phyloP scores from a whole-genome alignment of 2,329 filamentous ascomycete species.

The Thielaviopsis ethacetica region DNA sequence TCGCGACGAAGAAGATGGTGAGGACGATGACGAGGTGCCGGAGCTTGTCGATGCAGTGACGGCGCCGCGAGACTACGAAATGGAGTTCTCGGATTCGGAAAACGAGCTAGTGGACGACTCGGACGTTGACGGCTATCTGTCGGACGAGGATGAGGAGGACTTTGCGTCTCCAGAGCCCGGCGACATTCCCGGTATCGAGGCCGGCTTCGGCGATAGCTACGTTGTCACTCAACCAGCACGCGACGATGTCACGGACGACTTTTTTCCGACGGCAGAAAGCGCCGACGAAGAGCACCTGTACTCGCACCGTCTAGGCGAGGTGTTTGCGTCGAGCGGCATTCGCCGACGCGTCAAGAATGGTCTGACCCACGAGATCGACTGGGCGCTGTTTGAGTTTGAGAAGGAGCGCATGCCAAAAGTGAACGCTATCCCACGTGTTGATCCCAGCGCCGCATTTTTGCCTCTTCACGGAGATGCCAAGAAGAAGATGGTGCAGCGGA shows the following conservation, averaged over 20 bases:
- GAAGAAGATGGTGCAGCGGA: slow-evolving; percentile 10
- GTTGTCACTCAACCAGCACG: slow-evolving; percentile 82
- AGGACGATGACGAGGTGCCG: slow-evolving; percentile 22
- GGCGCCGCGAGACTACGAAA: slow-evolving; percentile 33
- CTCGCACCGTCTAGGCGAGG: slow-evolving; percentile 62
- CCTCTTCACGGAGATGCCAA: not conserved
- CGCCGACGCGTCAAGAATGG: slow-evolving; percentile 56
- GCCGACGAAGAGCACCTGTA: slow-evolving; percentile 71
- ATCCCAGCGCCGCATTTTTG: slow-evolving; percentile 6
- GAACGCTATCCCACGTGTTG: slow-evolving; percentile 45
- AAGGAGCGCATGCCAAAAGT: slow-evolving; percentile 51
- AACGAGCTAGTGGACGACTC: slow-evolving; percentile 39
- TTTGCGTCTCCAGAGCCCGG: slow-evolving; percentile 42
- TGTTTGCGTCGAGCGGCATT: slow-evolving; percentile 83
- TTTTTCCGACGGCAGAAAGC: slow-evolving; percentile 50
- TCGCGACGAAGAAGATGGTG: slow-evolving; percentile 17
- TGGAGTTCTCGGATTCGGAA: slow-evolving; percentile 46
- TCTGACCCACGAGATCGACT: slow-evolving; percentile 82
- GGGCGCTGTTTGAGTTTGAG: slow-evolving; percentile 75
- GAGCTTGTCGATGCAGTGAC: slow-evolving; percentile 20
- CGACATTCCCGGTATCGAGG: slow-evolving; percentile 63
- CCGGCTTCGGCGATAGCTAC: slow-evolving; percentile 59
- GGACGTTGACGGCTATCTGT: slow-evolving; percentile 20
- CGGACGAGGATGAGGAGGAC: slow-evolving; percentile 4
- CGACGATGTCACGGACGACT: slow-evolving; percentile 69